Percentiles rank a stretch among this genome's conserved stretches.
These are phyloP conservation scores for Alternaria triticimaculans DNA, from an alignment of 2,329 filamentous ascomycete species.

Conservation along the genomic window DNA sequence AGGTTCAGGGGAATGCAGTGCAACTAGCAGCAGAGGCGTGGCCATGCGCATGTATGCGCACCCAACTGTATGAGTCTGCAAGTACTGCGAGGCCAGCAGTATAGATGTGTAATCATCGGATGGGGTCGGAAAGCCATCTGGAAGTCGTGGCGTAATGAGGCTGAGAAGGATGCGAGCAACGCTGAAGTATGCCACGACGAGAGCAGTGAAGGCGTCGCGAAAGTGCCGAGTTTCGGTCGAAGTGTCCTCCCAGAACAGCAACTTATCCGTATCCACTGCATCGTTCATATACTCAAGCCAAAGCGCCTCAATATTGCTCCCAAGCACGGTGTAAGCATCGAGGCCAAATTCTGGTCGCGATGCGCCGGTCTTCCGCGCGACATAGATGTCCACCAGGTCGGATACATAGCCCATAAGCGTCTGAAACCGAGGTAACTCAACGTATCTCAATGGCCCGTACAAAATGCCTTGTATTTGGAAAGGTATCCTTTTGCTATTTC, in stretches of 20 bases:
- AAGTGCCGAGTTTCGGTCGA: conserved; percentile 12
- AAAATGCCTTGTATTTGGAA: conserved; percentile 25
- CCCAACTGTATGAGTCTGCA: conserved; percentile 28
- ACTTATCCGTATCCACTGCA: conserved; percentile 7
- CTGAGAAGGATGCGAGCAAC: conserved; percentile 27
- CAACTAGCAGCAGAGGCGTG: conserved; percentile 37
- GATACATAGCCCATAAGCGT: conserved; percentile 31
- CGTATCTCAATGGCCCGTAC: conserved; percentile 28
- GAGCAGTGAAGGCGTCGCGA: conserved; percentile 34
- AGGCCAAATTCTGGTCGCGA: not conserved
- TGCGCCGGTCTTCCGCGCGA: conserved; percentile 3
- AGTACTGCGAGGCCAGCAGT: conserved; percentile 27
- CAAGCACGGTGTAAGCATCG: not conserved
- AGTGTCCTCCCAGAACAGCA: conserved; percentile 9
- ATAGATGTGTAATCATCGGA: conserved; percentile 26
- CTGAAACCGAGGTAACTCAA: conserved; percentile 33
- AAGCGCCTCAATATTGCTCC: conserved; percentile 20
- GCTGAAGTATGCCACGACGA: conserved; percentile 32
- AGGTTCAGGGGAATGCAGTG: conserved; percentile 25
- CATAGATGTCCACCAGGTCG: conserved; percentile 23
- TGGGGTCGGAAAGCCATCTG: conserved; percentile 10
- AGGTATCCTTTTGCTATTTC: not conserved
- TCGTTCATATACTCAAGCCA: conserved; percentile 27
- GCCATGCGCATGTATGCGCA: conserved; percentile 43
- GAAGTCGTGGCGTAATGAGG: conserved; percentile 15